Base-by-base conservation (phyloP, 2,329 filamentous ascomycete genomes). In the Trichothecium sympodiale region DNA sequence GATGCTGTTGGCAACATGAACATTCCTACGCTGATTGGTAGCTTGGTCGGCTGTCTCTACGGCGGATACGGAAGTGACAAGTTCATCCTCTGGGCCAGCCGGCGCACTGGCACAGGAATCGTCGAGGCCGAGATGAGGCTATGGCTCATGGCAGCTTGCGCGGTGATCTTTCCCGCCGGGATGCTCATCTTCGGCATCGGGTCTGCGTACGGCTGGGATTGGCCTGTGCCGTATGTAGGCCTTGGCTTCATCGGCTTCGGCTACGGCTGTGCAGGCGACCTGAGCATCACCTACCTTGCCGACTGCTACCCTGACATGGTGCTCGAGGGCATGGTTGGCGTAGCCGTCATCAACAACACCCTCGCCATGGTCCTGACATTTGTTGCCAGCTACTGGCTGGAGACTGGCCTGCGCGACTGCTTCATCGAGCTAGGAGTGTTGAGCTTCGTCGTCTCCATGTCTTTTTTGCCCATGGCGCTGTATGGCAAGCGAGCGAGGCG, bases 211-310 rank as follows among this genome's bases (percentile, higher is more conserved):
- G 65, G 62, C 2, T 72, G 65, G 69, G 42, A 50, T 26, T 74
- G 71, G 71, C 67, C 63, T 2, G 55, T 56, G 8, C 65, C 70
- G 0, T 75, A 75, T 36, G 55, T 75, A 12, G 71, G 68, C 2
- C 53, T 75, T 1, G 71, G 66, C 4, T 65, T 74, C 43, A 74
- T 74, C 18, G 71, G 71, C 4, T 75, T 76, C 37, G 71, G 71
- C 3, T 75, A 70, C 51, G 71, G 71, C 7, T 74, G 70, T 34
- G 69, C 69, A 3, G 71, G 71, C 5, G 71, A 75, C 49, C 48
- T 76, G 38, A 60, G 62, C 36, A 62, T 71, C 57, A 65, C 69
- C 0, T 74, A 74, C 40, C 53, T 73, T 4, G 68, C 69, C 43
- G 70, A 74, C 39, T 64, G 64, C 4, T 74, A 74, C 39, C 68